phyloP scores from a whole-genome alignment of 331 rosid species.

The Saraca asoca region DNA sequence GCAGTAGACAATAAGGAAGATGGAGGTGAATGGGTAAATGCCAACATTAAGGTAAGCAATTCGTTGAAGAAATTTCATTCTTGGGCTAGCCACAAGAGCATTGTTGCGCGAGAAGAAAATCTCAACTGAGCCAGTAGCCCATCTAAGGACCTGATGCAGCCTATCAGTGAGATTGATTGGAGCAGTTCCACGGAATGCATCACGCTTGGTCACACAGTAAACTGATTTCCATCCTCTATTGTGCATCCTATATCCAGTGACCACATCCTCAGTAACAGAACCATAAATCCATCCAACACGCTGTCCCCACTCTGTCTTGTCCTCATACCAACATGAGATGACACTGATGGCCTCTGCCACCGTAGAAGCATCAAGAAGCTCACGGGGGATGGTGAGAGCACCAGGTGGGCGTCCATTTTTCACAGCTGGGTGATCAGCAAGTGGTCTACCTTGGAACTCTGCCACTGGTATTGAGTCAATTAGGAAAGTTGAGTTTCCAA shows the following conservation, averaged over 20 bases:
- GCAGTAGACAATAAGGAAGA: constrained; percentile 63
- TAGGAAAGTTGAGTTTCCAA: constrained; percentile 57
- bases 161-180: constrained; percentile 62
- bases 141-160: constrained; percentile 59
- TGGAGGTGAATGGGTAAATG: constrained; percentile 61
- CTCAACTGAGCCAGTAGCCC: constrained; percentile 64
- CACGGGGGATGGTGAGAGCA: constrained; percentile 59
- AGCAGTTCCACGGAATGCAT: constrained; percentile 60
- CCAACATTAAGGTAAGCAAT: constrained; percentile 62
- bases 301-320: constrained; percentile 58
- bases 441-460: constrained; percentile 57
- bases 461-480: constrained; percentile 57
- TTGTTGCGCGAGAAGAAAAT: constrained; percentile 59
- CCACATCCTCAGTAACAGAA: constrained; percentile 60
- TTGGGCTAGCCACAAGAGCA: constrained; percentile 54
- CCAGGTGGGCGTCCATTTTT: constrained; percentile 58
- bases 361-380: constrained; percentile 55
- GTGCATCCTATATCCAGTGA: constrained; percentile 60
- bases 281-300: constrained; percentile 64
- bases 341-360: constrained; percentile 60
- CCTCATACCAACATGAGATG: constrained; percentile 60
- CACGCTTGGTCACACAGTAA: constrained; percentile 58
- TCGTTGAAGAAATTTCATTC: constrained; percentile 56
- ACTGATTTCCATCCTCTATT: constrained; percentile 59
- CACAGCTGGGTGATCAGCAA: constrained; percentile 60